These are phyloP conservation scores for Lactarius quietus DNA, from an alignment of 768 basidiomycete genomes.

Conservation along the genomic window DNA sequence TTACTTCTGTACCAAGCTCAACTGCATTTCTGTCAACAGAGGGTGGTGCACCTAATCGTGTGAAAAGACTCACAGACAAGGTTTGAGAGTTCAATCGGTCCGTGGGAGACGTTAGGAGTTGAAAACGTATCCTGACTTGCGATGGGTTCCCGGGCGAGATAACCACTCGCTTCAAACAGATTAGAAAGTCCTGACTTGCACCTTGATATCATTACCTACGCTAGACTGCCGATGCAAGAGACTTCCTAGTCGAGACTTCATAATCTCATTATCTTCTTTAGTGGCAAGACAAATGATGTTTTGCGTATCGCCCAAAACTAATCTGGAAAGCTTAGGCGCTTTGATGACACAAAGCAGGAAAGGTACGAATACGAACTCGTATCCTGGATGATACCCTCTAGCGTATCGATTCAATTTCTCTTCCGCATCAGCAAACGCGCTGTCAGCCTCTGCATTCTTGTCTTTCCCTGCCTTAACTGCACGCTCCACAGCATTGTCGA, in stretches of 20 bases:
- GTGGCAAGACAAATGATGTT: constrained; percentile 13
- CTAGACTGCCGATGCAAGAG: constrained; percentile 11
- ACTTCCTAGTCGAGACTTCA: constrained; percentile 3
- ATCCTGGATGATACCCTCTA: constrained; percentile 9
- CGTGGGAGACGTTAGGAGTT: no score
- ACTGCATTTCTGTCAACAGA: no score
- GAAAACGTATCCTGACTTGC: no score
- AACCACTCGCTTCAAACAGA: constrained; percentile 10
- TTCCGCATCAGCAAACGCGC: constrained; percentile 12
- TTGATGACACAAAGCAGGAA: not conserved
- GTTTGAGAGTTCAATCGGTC: no score
- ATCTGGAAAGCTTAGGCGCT: not conserved
- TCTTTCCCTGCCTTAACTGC: constrained; percentile 16
- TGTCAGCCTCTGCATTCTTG: constrained; percentile 10
- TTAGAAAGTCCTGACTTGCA: no score
- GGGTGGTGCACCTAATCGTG: no score
- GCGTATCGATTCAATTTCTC: constrained; percentile 17
- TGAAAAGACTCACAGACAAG: no score
- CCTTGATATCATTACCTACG: not conserved
- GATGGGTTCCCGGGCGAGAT: no score
- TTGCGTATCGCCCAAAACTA: constrained; percentile 13
- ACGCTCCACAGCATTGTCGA: constrained; percentile 17
- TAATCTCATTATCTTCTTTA: constrained; percentile 11
- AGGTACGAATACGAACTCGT: constrained; percentile 8
- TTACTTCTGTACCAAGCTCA: no score